These are phyloP conservation scores for Ophiostoma sp. DNA, from an alignment of 2,329 filamentous ascomycete species.

Conservation along the genomic window DNA sequence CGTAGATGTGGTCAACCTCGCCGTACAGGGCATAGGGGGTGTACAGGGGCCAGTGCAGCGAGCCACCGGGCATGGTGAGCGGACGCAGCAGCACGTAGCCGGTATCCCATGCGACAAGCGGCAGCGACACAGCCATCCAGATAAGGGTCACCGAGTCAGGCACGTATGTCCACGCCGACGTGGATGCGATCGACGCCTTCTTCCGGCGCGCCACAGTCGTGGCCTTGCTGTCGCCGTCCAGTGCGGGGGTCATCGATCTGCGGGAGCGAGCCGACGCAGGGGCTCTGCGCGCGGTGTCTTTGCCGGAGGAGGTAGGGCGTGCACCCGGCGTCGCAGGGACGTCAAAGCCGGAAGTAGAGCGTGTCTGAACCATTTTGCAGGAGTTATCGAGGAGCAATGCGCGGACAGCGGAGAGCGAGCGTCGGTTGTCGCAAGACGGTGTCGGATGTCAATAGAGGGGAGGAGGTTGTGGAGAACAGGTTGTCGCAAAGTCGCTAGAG, in stretches of 20 bases:
- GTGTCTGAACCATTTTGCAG: slow-evolving; percentile 27
- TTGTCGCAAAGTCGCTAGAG: slow-evolving; percentile 4
- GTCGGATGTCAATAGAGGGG: no score
- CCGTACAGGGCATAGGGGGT: slow-evolving; percentile 76
- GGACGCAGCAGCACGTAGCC: slow-evolving; percentile 75
- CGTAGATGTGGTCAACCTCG: slow-evolving; percentile 74
- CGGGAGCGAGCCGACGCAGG: slow-evolving; percentile 15
- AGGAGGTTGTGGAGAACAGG: neutral
- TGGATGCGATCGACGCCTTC: slow-evolving; percentile 11
- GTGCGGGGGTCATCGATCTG: slow-evolving; percentile 15
- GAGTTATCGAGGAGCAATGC: neutral
- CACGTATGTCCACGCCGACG: slow-evolving; percentile 39
- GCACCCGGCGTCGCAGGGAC: slow-evolving; percentile 14
- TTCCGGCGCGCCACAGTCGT: neutral
- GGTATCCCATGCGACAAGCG: slow-evolving; percentile 76
- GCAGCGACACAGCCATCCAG: slow-evolving; percentile 71
- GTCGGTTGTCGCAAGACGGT: no score
- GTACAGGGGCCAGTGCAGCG: slow-evolving; percentile 66
- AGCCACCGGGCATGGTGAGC: slow-evolving; percentile 73
- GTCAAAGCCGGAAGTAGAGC: slow-evolving; percentile 27
- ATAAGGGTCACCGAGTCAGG: slow-evolving; percentile 47
- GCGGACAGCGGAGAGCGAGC: no score
- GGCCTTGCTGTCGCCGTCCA: slow-evolving; percentile 7
- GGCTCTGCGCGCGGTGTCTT: slow-evolving; percentile 20
- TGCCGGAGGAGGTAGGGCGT: slow-evolving; percentile 1